Percentiles rank a stretch among this genome's conserved stretches.
Conservation (phyloP, 2,329 filamentous ascomycete genomes). For the Microsporum canis region DNA sequence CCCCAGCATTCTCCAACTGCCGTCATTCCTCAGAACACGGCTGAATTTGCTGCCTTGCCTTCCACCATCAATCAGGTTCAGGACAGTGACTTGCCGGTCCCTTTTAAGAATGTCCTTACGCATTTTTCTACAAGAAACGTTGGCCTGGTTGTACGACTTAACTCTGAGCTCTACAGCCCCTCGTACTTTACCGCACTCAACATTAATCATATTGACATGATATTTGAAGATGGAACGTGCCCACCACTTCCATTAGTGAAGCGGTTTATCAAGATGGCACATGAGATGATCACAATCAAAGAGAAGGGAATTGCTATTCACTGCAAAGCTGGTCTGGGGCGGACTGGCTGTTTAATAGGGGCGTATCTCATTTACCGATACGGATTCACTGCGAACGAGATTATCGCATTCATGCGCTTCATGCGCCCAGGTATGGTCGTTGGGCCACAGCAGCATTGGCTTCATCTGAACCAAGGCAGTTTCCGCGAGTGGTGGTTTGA, state of each 20-base stretch:
- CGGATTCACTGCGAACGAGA: constrained; percentile 92
- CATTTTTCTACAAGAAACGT: constrained; percentile 85
- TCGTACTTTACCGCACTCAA: constrained; percentile 95
- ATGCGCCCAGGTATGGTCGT: constrained; percentile 99
- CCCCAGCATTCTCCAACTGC: constrained; percentile 71
- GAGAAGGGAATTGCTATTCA: constrained; percentile 94
- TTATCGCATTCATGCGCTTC: constrained; percentile 97
- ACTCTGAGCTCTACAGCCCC: constrained; percentile 89
- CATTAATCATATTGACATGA: constrained; percentile 97
- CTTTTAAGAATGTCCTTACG: constrained; percentile 90
- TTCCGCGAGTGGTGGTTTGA: constrained; percentile 98
- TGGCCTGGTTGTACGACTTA: constrained; percentile 85
- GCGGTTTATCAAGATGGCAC: constrained; percentile 88
- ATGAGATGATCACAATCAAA: constrained; percentile 83
- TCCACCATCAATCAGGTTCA: constrained; percentile 63
- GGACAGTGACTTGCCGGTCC: constrained; percentile 58
- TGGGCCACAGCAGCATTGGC: constrained; percentile 95
- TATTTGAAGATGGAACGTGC: constrained; percentile 97
- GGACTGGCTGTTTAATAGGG: constrained; percentile 91
- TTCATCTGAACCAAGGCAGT: constrained; percentile 88
- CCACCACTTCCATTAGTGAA: constrained; percentile 79
- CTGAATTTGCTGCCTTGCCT: constrained; percentile 63
- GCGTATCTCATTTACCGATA: constrained; percentile 96
- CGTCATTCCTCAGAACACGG: constrained; percentile 60
- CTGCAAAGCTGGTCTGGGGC: constrained; percentile 92